These are phyloP conservation scores for Berkeleyomyces basicola DNA, from an alignment of 2,329 filamentous ascomycete genomes.

Conservation along the genomic window DNA sequence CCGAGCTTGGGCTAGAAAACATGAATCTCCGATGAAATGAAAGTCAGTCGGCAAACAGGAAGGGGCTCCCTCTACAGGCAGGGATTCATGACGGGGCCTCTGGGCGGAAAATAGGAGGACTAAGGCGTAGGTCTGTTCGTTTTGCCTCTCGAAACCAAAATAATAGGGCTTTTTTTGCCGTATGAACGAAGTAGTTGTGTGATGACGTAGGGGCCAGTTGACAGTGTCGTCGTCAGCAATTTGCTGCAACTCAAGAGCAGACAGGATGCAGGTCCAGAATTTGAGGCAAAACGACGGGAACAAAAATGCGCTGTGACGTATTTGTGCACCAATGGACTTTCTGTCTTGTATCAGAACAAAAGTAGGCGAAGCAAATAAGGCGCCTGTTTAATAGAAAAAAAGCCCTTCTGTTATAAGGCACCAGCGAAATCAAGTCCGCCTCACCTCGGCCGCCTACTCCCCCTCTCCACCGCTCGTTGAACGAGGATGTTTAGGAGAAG, in stretches of 20 bases:
- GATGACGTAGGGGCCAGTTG: background rate
- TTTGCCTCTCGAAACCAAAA: background rate
- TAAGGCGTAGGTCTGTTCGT: background rate
- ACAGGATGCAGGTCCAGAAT: background rate
- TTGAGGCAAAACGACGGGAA: background rate
- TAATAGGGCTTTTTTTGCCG: background rate
- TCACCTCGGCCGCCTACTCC: background rate
- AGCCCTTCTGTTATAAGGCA: background rate
- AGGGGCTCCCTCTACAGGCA: slow-evolving; percentile 8
- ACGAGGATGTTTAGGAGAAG: slow-evolving; percentile 1
- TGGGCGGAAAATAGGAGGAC: background rate
- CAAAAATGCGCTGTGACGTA: background rate
- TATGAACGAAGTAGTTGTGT: background rate
- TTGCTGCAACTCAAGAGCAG: background rate
- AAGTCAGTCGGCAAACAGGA: slow-evolving; percentile 11
- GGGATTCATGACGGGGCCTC: slow-evolving; percentile 4
- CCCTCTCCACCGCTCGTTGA: background rate
- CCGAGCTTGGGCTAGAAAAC: slow-evolving; percentile 3
- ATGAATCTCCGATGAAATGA: slow-evolving; percentile 13
- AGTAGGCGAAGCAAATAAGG: background rate
- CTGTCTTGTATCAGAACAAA: background rate
- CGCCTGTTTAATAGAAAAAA: background rate
- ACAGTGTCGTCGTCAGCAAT: background rate
- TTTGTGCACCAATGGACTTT: background rate
- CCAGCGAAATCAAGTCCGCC: background rate